phyloP scores from a whole-genome alignment of 1,284 basidiomycete genomes.

The Hymenochaete sp. region DNA sequence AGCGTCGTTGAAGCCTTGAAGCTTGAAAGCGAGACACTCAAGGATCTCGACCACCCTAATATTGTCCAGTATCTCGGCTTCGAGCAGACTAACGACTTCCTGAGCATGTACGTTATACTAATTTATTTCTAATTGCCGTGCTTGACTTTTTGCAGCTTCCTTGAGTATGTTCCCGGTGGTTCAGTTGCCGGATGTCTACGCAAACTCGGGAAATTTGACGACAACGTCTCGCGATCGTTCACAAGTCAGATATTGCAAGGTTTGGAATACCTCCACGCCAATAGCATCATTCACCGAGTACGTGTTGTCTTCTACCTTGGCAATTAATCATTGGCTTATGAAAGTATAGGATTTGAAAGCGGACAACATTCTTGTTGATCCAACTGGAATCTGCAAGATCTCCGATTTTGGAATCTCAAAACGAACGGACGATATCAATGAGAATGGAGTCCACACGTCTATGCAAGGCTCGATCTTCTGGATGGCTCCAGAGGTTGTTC shows the following conservation, averaged over 20 bases:
- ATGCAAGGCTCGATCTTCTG: slow-evolving; percentile 98
- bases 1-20: slow-evolving; percentile 87
- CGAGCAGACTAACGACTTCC: slow-evolving; percentile 82
- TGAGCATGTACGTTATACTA: slow-evolving; percentile 74
- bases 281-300: slow-evolving; percentile 88
- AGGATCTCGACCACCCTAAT: slow-evolving; percentile 94
- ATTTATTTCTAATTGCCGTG: slow-evolving; percentile 1
- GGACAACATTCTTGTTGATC: slow-evolving; percentile 96
- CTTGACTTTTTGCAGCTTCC: slow-evolving; percentile 51
- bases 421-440: slow-evolving; percentile 78
- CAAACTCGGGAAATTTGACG: slow-evolving; percentile 89
- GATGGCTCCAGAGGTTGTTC: slow-evolving; percentile 98
- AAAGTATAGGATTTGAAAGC: slow-evolving; percentile 81
- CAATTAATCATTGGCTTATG: background rate
- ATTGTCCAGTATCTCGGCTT: slow-evolving; percentile 98
- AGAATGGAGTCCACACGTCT: slow-evolving; percentile 72
- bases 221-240: slow-evolving; percentile 89
- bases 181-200: slow-evolving; percentile 90
- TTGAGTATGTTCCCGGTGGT: slow-evolving; percentile 97
- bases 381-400: slow-evolving; percentile 91
- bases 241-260: slow-evolving; percentile 89
- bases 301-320: slow-evolving; percentile 22
- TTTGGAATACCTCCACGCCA: slow-evolving; percentile 87
- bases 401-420: slow-evolving; percentile 98
- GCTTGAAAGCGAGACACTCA: slow-evolving; percentile 90